These are phyloP conservation scores for Globisporangium carolinianum DNA, from an alignment of 352 stramenopile species.

Conservation along the genomic window DNA sequence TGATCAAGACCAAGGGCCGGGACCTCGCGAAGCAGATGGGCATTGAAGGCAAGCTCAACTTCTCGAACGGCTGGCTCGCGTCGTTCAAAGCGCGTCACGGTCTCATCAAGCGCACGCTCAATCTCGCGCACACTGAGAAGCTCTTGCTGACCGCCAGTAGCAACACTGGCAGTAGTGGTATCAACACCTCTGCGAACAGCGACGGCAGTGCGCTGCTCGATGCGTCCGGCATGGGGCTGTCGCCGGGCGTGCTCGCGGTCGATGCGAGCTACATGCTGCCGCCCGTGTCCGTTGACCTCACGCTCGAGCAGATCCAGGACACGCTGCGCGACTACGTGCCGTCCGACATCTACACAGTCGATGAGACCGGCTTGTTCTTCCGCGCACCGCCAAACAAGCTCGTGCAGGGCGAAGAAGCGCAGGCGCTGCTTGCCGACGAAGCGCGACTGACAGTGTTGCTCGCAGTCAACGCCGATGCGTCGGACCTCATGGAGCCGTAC, in stretches of 20 bases:
- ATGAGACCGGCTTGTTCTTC: constrained; percentile 83
- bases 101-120: constrained; percentile 58
- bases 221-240: constrained; percentile 26
- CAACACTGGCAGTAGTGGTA: constrained; percentile 2
- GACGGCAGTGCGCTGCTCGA: constrained; percentile 33
- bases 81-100: constrained; percentile 82
- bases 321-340: constrained; percentile 75
- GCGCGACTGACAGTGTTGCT: constrained; percentile 68
- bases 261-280: constrained; percentile 76
- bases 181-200: neutral
- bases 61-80: constrained; percentile 83
- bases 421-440: constrained; percentile 70
- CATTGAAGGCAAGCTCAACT: constrained; percentile 72
- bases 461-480: constrained; percentile 65
- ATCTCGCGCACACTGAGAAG: constrained; percentile 30
- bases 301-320: constrained; percentile 82
- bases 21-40: constrained; percentile 82
- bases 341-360: constrained; percentile 81
- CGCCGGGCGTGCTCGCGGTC: constrained; percentile 18
- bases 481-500: constrained; percentile 80
- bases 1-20: constrained; percentile 82
- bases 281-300: constrained; percentile 73
- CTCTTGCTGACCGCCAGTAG: neutral
- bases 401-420: constrained; percentile 71
- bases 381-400: constrained; percentile 82